Base-by-base conservation (phyloP, 805 yeast genomes). In the Tetrapisispora nanseiensis region DNA sequence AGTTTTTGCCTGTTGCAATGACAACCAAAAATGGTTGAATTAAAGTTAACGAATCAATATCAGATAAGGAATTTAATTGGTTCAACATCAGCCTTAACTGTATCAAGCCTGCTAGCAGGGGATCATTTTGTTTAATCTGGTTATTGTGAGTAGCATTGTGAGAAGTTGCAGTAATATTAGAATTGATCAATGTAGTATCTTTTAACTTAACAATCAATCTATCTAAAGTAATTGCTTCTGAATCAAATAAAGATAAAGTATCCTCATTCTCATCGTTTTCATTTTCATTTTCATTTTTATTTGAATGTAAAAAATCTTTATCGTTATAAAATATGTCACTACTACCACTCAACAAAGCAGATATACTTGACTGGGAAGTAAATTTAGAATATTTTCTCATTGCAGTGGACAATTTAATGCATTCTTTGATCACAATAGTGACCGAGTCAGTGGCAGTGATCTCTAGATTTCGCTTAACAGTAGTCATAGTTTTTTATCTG, bases 331-430 rank as follows among this genome's bases (percentile, higher is more conserved):
- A 74, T 40, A 75, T 69, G 31, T 75, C 67, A 34, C 58, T 53
- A 11, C 77, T 71, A 4, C 82, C 78, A 3, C 90, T 83, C 32
- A 89, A 68, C 21, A 89, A 76, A 7, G 94, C 85, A 7, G 95
- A 89, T 28, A 87, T 89, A 3, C 86, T 83, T 6, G 81, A 72
- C 40, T 56, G 60, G 1, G 56, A 51, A 58, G 82, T 75, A 51
- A 83, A 82, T 48, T 83, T 76, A 58, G 87, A 76, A 47, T 83
- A 72, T 56, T 86, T 87, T 43, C 97, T 72, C 95, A 89, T 86
- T 20, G 90, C 86, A 16, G 94, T 80, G 18, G 89, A 76, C 39
- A 89, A 74, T 42, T 80, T 72, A 55, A 85, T 82, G 58, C 95
- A 86, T 66, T 90, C 97, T 57, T 82, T 82, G 46, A 86, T 78